Percentiles rank a stretch among this genome's conserved stretches.
Evolutionary conservation across 495 filamentous ascomycete species (phyloP).

Genomic region (Lophiotrema nucula): DNA sequence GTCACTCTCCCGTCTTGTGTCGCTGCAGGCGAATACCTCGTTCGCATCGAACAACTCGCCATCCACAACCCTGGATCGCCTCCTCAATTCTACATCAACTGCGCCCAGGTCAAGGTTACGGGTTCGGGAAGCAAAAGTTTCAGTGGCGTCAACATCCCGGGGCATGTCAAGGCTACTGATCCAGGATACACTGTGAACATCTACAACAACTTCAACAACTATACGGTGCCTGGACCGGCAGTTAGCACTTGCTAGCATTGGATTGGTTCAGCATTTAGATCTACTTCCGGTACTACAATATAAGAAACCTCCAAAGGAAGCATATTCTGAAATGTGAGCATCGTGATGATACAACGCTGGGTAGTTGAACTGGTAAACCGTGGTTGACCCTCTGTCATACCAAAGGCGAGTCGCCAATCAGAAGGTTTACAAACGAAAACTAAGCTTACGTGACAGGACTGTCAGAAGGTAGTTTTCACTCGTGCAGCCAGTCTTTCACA

Average conservation of each 20-base stretch:
- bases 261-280: no score
- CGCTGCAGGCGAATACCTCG: slow-evolving; percentile 34
- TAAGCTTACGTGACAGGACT: no score
- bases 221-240: slow-evolving; percentile 51
- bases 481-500: no score
- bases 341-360: no score
- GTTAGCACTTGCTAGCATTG: slow-evolving; percentile 36
- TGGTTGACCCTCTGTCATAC: no score
- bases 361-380: no score
- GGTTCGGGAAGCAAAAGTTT: slow-evolving; percentile 26
- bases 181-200: slow-evolving; percentile 57
- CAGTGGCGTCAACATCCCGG: slow-evolving; percentile 48
- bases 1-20: slow-evolving; percentile 33
- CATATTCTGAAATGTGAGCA: no score
- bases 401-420: no score
- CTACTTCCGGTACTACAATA: no score
- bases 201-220: slow-evolving; percentile 52
- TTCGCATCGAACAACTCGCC: slow-evolving; percentile 35
- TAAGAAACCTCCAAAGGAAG: no score
- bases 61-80: slow-evolving; percentile 56
- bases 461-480: no score
- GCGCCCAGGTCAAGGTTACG: slow-evolving; percentile 34
- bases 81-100: slow-evolving; percentile 53
- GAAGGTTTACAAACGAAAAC: no score
- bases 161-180: slow-evolving; percentile 55